Evolutionary conservation across 2,329 filamentous ascomycete species (phyloP), one percentile per base, ranked within the genome.

Genomic region (Penicillium verrucosum): DNA sequence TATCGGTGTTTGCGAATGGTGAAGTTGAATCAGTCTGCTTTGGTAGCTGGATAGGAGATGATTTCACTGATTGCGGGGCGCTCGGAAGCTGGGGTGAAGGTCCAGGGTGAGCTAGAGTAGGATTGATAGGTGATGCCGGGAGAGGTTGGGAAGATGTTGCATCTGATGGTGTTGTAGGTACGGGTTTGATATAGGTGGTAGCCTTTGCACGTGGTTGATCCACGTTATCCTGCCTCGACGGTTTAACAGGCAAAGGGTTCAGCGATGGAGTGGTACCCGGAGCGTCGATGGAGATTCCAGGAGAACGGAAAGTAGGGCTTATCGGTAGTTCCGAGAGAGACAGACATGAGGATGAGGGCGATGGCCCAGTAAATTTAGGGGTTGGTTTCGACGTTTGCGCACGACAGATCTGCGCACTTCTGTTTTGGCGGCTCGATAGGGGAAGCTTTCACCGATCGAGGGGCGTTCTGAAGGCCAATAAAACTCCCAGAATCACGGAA

Each of bases 61-160:
- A 14, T 1, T 40, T 32, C 6, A 21, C 25, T 10, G 27, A 18
- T 16, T 2, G 43, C 18, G 25, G 7, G 7, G 16, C 11, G 14
- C 5, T 27, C 16, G 37, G 1, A 16, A 27, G 23, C 11, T 53
- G 36, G 4, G 34, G 18, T 1, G 51, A 54, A 40, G 51, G 27
- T 5, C 16, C n/a, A 29, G 36, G 27, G 10, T 27, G 45, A 27
- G 46, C 54, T 16, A 61, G 37, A 30, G 69, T 65, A 16, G 70
- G 70, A 21, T 74, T 73, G 25, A 73, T 70, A 7, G 70, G 70
- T 18, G 75, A 63, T 5, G 64, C 61, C 7, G 71, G 73, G 38
- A 66, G 61, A 9, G 70, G 53, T 16, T 73, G 67, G 32, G 66
- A 68, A 14, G 64, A 59, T 21, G 64, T 60, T 37, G 61, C 60